phyloP scores from a whole-genome alignment of 495 filamentous ascomycete genomes.

The Daldinia bambusicola region DNA sequence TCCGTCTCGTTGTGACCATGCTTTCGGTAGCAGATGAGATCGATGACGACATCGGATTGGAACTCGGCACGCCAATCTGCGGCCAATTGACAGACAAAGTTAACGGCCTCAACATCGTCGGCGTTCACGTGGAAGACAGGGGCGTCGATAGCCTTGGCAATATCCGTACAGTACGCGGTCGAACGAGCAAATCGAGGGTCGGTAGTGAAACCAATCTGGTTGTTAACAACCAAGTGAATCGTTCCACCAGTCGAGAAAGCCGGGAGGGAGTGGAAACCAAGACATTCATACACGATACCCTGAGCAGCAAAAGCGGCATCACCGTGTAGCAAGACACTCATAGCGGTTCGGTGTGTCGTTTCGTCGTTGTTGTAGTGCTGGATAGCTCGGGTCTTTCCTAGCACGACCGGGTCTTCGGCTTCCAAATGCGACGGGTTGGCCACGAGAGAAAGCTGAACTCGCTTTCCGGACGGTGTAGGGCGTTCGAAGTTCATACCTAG shows the following conservation, averaged over 20 bases:
- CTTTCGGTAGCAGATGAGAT: slow-evolving; percentile 98
- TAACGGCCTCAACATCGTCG: slow-evolving; percentile 97
- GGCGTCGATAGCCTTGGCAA: slow-evolving; percentile 97
- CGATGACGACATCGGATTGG: slow-evolving; percentile 96
- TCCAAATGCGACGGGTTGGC: slow-evolving; percentile 99
- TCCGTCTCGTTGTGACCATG: slow-evolving; percentile 99
- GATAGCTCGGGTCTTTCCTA: slow-evolving; percentile 96
- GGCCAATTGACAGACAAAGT: slow-evolving; percentile 96
- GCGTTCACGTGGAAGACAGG: slow-evolving; percentile 99
- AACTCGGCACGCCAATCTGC: slow-evolving; percentile 98
- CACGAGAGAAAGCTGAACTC: slow-evolving; percentile 96
- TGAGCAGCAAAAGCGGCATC: slow-evolving; percentile 97
- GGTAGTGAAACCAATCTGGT: slow-evolving; percentile 99
- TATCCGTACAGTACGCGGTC: slow-evolving; percentile 98
- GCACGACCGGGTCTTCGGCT: slow-evolving; percentile 96
- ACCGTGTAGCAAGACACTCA: slow-evolving; percentile 95
- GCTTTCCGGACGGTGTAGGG: slow-evolving; percentile 97
- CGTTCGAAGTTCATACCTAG: slow-evolving; percentile 99
- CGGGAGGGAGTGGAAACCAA: slow-evolving; percentile 95
- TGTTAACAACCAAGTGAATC: slow-evolving; percentile 97
- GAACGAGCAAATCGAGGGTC: slow-evolving; percentile 97
- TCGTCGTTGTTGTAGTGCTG: slow-evolving; percentile 99
- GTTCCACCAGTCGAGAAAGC: slow-evolving; percentile 97
- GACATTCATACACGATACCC: slow-evolving; percentile 97
- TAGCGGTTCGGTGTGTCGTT: slow-evolving; percentile 83